phyloP scores from a whole-genome alignment of 257 asterid species.

The Nicotiana tomentosiformis region DNA sequence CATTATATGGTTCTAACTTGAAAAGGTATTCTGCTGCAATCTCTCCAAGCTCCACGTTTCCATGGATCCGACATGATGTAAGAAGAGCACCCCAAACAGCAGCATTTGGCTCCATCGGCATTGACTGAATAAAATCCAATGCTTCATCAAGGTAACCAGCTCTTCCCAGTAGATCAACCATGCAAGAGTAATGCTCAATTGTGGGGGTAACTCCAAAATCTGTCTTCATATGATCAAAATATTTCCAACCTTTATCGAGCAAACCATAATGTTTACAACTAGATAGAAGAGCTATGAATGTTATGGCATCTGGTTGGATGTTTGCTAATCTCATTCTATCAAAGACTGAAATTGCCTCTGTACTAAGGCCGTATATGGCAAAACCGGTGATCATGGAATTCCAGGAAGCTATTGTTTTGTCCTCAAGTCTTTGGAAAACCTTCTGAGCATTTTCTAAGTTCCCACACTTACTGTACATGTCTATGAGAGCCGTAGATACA shows the following conservation, averaged over 20 bases:
- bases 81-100: slow-evolving; percentile 62
- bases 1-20: slow-evolving; percentile 45
- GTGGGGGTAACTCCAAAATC: slow-evolving; percentile 40
- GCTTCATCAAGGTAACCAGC: slow-evolving; percentile 65
- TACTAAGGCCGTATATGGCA: slow-evolving; percentile 34
- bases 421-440: slow-evolving; percentile 28
- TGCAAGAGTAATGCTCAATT: slow-evolving; percentile 57
- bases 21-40: slow-evolving; percentile 46
- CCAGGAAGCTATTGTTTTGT: slow-evolving; percentile 44
- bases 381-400: slow-evolving; percentile 59
- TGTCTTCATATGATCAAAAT: slow-evolving; percentile 42
- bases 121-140: slow-evolving; percentile 42
- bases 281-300: slow-evolving; percentile 56
- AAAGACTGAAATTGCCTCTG: slow-evolving; percentile 42
- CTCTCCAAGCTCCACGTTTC: slow-evolving; percentile 42
- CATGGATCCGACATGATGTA: slow-evolving; percentile 43
- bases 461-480: slow-evolving; percentile 58
- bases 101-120: slow-evolving; percentile 50
- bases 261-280: slow-evolving; percentile 48
- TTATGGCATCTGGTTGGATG: slow-evolving; percentile 49
- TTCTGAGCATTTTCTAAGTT: slow-evolving; percentile 35
- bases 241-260: slow-evolving; percentile 45
- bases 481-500: slow-evolving; percentile 49
- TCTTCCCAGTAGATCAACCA: slow-evolving; percentile 67
- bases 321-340: slow-evolving; percentile 33